Evolutionary conservation across 371 early-diverging fungal genomes (phyloP).

Genomic region (Paraphysoderma sedebokerense): DNA sequence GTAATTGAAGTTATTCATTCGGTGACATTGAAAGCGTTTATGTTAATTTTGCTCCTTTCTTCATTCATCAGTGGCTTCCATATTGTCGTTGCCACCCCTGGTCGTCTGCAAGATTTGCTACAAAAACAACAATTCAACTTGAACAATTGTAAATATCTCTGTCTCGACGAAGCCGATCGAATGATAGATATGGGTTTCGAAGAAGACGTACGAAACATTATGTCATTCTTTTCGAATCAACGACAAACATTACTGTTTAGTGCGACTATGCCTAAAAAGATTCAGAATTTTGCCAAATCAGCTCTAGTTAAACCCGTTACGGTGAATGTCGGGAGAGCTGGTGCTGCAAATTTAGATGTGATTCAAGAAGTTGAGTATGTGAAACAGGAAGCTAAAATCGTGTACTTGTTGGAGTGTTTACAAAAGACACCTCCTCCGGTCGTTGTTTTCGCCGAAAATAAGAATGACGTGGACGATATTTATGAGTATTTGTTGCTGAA

Average conservation of each 20-base stretch:
- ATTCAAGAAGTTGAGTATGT: slow-evolving; percentile 96
- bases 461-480: slow-evolving; percentile 98
- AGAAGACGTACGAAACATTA: slow-evolving; percentile 57
- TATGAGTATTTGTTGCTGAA: slow-evolving; percentile 84
- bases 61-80: slow-evolving; percentile 34
- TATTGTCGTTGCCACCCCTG: slow-evolving; percentile 95
- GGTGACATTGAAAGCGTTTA: too few relatives aligned
- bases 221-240: slow-evolving; percentile 76
- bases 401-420: slow-evolving; percentile 74
- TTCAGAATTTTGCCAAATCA: slow-evolving; percentile 80
- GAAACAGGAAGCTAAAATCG: slow-evolving; percentile 85
- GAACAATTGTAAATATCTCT: slow-evolving; percentile 28
- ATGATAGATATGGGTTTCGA: slow-evolving; percentile 18
- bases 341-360: slow-evolving; percentile 92
- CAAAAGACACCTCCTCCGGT: slow-evolving; percentile 93
- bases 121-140: slow-evolving; percentile 19
- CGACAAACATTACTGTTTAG: slow-evolving; percentile 87
- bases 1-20: slow-evolving; percentile 9
- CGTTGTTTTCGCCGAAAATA: slow-evolving; percentile 96
- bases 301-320: slow-evolving; percentile 79
- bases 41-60: background rate
- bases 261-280: slow-evolving; percentile 96
- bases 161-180: slow-evolving; percentile 58
- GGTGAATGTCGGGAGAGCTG: slow-evolving; percentile 96
- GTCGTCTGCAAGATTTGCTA: slow-evolving; percentile 53